Base-by-base conservation (phyloP, 2,329 filamentous ascomycete species). In the Stachybotrys chartarum region DNA sequence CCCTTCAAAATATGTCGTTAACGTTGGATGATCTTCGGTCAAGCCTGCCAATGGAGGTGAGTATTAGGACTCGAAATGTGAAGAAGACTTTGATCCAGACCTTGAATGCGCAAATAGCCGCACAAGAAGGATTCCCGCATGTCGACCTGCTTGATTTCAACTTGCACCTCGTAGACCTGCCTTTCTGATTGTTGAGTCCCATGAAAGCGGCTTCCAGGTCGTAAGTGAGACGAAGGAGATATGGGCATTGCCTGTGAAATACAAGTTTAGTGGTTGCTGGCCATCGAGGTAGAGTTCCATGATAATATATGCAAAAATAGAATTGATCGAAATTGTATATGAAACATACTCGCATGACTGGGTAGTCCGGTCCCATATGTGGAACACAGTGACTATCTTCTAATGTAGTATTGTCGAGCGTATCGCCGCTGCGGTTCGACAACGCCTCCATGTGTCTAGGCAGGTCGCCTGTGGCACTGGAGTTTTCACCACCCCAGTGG, bases 1-100 rank as follows among this genome's bases (percentile, higher is more conserved):
- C 70, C 93, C 92, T 73, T 97, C 93, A 65, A 99, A 99, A 70
- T 95, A 99, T 1, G 94, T 99, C 8, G 93, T 97, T 52, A 99
- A 78, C n/a, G 92, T 97, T 12, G 93, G 93, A 69, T 97, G 93
- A 72, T 97, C 92, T 68, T 95, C 88, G 0, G 94, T 97, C 16
- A 99, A 78, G 53, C 92, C 92, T 97, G 62, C 11, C 59, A 44
- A 55, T 49, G 18, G 56, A 31, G 46, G 30, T 70, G 64, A 57
- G 35, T 42, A 42, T 3, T 14, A 10, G 10, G 14, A 42, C 8
- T 10, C 35, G 10, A 54, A 54, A 7, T 18, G 46, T 52, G 45
- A 35, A 39, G 24, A 59, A 32, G n/a, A 35, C 57, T 57, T 54
- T 18, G 12, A 24, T 35, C 49, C 54, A 52, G 59, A 92, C 93